phyloP scores from a whole-genome alignment of 306 rosid genomes.

The Prosopis cineraria region DNA sequence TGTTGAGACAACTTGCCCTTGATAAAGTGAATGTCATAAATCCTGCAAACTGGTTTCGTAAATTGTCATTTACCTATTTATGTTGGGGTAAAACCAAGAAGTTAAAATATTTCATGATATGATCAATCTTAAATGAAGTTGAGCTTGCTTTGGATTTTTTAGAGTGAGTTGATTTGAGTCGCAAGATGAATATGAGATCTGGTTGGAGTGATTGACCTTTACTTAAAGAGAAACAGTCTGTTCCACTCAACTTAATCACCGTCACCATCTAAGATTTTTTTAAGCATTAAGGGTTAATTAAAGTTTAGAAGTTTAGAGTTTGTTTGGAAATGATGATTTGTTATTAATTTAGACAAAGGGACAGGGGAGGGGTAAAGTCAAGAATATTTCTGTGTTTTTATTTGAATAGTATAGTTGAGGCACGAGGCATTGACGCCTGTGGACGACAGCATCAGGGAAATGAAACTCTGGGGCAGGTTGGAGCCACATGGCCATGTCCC shows the following conservation, averaged over 20 bases:
- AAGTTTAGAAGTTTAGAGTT: background rate
- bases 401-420: background rate
- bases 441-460: background rate
- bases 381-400: background rate
- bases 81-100: too few species aligned
- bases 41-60: too few species aligned
- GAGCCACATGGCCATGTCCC: conserved; percentile 35
- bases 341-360: background rate
- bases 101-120: too few species aligned
- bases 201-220: too few species aligned
- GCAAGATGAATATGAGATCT: background rate
- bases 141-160: background rate
- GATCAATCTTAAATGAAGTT: too few species aligned
- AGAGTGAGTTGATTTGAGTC: background rate
- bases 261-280: too few species aligned
- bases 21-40: too few species aligned
- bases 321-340: background rate
- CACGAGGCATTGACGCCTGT: background rate
- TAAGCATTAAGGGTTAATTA: too few species aligned
- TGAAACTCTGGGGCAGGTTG: background rate
- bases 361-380: background rate
- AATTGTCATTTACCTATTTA: too few species aligned
- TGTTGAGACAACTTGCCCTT: too few species aligned
- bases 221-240: too few species aligned
- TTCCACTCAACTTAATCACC: too few species aligned